phyloP scores from a whole-genome alignment of 495 filamentous ascomycete genomes.

The Trichoderma asperelloides region DNA sequence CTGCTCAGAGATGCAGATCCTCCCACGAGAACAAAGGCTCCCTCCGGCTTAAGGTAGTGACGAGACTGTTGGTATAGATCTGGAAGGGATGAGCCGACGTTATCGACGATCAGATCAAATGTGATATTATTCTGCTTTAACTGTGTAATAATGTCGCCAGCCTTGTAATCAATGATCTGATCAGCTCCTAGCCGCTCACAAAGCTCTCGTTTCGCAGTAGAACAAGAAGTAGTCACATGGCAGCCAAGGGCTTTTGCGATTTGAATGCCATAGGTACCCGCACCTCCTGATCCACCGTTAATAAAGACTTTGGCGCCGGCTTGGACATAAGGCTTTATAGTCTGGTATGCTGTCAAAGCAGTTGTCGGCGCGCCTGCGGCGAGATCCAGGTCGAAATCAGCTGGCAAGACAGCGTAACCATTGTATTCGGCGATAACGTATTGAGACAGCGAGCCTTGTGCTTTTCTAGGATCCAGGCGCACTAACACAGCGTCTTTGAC shows the following conservation, averaged over 20 bases:
- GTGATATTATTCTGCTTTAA: conserved; percentile 25
- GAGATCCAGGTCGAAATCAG: conserved; percentile 37
- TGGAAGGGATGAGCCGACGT: conserved; percentile 34
- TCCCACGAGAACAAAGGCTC: conserved; percentile 45
- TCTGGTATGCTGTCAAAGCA: conserved; percentile 47
- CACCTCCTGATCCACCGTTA: conserved; percentile 54
- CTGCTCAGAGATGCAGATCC: not conserved
- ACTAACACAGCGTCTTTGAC: conserved; percentile 47
- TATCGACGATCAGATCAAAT: conserved; percentile 48
- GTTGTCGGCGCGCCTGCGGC: conserved; percentile 34
- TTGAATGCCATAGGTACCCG: conserved; percentile 50
- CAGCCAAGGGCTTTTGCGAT: conserved; percentile 52
- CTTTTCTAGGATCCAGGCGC: conserved; percentile 19
- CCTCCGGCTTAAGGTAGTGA: conserved; percentile 36
- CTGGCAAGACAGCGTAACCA: conserved; percentile 30
- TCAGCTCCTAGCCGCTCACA: conserved; percentile 21
- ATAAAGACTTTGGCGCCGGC: conserved; percentile 49
- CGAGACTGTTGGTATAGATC: conserved; percentile 41
- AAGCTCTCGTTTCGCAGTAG: conserved; percentile 19
- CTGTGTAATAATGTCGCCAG: conserved; percentile 10
- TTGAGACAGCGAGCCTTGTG: conserved; percentile 44
- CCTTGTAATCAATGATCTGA: conserved; percentile 25
- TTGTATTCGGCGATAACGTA: conserved; percentile 28
- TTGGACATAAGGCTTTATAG: conserved; percentile 40
- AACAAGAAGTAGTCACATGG: conserved; percentile 25